A percentile compares a stretch with the other conserved stretches of the same genome.
phyloP scores from a whole-genome alignment of 495 filamentous ascomycete genomes.

The Hypoxylon fuscum region DNA sequence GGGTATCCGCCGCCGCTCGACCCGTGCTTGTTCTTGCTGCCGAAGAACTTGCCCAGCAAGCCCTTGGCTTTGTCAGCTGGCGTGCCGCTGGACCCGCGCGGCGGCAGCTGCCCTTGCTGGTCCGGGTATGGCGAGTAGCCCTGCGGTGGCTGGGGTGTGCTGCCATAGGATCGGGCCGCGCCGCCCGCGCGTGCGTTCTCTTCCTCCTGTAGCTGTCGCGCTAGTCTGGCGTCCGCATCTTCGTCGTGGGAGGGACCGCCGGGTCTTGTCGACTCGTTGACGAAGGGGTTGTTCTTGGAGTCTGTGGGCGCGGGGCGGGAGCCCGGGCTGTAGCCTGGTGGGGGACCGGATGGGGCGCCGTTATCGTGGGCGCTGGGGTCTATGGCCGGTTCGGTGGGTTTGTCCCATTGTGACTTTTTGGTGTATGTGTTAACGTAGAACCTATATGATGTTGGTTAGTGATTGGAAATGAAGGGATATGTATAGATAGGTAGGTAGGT shows the following conservation, averaged over 20 bases:
- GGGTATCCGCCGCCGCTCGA: conserved; percentile 31
- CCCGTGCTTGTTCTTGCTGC: conserved; percentile 47
- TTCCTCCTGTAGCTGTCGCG: conserved; percentile 81
- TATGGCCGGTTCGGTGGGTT: conserved; percentile 70
- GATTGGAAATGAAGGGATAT: not conserved
- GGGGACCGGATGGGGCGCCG: conserved; percentile 60
- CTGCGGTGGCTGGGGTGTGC: conserved; percentile 31
- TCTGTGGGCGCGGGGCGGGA: conserved; percentile 57
- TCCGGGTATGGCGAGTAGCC: conserved; percentile 43
- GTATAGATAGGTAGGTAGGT: not conserved
- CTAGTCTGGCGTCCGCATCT: conserved; percentile 77
- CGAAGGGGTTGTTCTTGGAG: conserved; percentile 62
- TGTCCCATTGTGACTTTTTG: conserved; percentile 88
- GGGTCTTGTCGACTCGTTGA: conserved; percentile 68
- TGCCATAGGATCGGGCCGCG: conserved; percentile 57
- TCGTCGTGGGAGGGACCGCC: conserved; percentile 44
- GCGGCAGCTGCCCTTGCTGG: conserved; percentile 46
- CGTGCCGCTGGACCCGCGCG: conserved; percentile 43
- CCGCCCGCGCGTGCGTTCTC: conserved; percentile 72
- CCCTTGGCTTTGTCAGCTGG: conserved; percentile 54
- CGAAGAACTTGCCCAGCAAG: conserved; percentile 64
- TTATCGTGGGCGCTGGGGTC: conserved; percentile 47
- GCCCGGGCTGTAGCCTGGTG: conserved; percentile 70
- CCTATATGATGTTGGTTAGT: conserved; percentile 54
- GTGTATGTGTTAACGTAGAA: conserved; percentile 90